These are phyloP conservation scores for Fusarium irregulare DNA, from an alignment of 2,329 filamentous ascomycete species.

Conservation along the genomic window DNA sequence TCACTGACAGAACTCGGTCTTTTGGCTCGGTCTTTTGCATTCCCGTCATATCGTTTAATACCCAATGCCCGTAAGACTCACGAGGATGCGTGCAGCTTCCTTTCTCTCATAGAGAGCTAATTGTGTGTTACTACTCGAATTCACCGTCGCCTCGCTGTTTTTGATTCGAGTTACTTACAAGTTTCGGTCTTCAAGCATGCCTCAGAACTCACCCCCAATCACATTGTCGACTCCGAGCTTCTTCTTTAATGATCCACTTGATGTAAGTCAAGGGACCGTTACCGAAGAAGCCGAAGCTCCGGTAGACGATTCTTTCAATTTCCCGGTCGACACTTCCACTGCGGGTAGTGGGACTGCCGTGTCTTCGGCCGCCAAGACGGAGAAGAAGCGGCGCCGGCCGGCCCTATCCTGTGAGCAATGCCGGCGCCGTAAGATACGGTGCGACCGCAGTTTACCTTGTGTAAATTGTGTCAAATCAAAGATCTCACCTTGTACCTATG, in stretches of 20 bases:
- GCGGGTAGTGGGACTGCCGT: conserved; percentile 14
- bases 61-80: neutral
- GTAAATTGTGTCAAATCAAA: conserved; percentile 68
- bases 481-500: conserved; percentile 66
- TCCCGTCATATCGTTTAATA: neutral
- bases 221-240: conserved; percentile 27
- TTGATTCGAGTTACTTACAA: neutral
- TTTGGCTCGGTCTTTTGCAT: conserved; percentile 32
- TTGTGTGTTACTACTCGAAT: conserved; percentile 8
- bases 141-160: conserved; percentile 21
- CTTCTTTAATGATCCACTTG: conserved; percentile 29
- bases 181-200: conserved; percentile 7
- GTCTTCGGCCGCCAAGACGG: conserved; percentile 28
- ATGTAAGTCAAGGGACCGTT: conserved; percentile 11
- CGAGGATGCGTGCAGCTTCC: conserved; percentile 1
- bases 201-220: conserved; percentile 16
- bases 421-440: conserved; percentile 70
- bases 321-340: neutral
- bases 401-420: conserved; percentile 67
- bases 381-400: conserved; percentile 55
- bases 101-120: neutral
- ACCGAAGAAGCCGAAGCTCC: neutral
- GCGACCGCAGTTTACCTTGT: conserved; percentile 69
- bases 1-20: conserved; percentile 27
- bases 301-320: conserved; percentile 8